Evolutionary conservation across 305 asterid species (phyloP).

Genomic region (Solanum hybrid): DNA sequence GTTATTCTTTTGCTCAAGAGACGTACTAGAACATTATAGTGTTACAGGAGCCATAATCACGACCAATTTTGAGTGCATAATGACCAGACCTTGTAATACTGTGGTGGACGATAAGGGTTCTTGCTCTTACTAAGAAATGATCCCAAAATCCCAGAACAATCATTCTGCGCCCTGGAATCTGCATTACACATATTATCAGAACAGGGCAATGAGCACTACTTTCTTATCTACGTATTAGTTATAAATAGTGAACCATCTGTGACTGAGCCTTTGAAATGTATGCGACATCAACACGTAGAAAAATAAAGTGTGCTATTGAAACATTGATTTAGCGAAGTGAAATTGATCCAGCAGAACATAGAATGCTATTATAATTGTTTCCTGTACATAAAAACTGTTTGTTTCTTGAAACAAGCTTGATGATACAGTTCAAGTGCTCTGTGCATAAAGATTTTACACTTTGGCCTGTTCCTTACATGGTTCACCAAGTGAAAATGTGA

Average conservation of each 20-base stretch:
- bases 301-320: background rate
- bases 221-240: background rate
- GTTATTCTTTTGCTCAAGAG: background rate
- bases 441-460: background rate
- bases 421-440: background rate
- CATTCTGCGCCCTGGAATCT: background rate
- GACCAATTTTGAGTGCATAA: background rate
- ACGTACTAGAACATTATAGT: background rate
- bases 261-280: background rate
- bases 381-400: background rate
- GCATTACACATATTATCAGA: background rate
- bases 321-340: background rate
- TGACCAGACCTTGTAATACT: background rate
- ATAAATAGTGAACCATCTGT: background rate
- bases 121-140: background rate
- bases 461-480: background rate
- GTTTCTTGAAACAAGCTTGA: background rate
- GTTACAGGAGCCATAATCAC: background rate
- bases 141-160: background rate
- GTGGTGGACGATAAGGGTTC: slow-evolving; percentile 12
- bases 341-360: background rate
- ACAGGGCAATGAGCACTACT: background rate
- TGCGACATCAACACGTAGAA: background rate
- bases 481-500: background rate
- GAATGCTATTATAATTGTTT: background rate